Conservation (phyloP, 1,139 yeast species). For the Diutina sp. region DNA sequence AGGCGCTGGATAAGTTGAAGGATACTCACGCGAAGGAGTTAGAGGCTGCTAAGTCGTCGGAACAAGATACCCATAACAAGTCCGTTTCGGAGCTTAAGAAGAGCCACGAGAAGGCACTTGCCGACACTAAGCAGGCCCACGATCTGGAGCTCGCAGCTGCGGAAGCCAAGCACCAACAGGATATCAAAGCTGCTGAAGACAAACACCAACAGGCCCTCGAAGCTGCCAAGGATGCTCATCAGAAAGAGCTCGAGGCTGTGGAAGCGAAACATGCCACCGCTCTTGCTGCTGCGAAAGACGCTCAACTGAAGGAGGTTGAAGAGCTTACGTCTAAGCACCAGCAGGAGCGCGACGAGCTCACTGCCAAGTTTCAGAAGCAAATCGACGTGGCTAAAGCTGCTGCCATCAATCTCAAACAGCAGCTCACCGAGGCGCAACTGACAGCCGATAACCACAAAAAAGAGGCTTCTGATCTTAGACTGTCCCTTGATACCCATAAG, state of each 20-base stretch:
- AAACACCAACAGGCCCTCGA: background rate
- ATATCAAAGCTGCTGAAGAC: background rate
- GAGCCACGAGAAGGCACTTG: background rate
- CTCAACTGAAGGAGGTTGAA: background rate
- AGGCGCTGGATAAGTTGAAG: background rate
- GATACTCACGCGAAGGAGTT: background rate
- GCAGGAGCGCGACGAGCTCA: background rate
- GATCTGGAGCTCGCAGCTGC: background rate
- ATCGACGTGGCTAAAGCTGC: background rate
- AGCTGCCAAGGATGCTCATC: background rate
- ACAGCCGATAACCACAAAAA: background rate
- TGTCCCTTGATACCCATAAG: background rate
- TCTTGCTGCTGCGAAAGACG: background rate
- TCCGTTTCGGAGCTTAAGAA: background rate
- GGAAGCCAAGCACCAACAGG: background rate
- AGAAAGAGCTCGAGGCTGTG: constrained; percentile 12
- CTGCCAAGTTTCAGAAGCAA: background rate
- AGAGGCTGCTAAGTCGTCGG: background rate
- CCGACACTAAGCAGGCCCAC: constrained; percentile 3
- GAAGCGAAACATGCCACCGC: constrained; percentile 2
- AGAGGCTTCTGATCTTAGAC: background rate
- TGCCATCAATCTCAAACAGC: background rate
- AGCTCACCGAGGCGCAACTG: background rate
- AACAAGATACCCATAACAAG: background rate
- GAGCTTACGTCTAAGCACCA: background rate